Conservation (phyloP, 2,329 filamentous ascomycete species). For the Alternaria sp. region DNA sequence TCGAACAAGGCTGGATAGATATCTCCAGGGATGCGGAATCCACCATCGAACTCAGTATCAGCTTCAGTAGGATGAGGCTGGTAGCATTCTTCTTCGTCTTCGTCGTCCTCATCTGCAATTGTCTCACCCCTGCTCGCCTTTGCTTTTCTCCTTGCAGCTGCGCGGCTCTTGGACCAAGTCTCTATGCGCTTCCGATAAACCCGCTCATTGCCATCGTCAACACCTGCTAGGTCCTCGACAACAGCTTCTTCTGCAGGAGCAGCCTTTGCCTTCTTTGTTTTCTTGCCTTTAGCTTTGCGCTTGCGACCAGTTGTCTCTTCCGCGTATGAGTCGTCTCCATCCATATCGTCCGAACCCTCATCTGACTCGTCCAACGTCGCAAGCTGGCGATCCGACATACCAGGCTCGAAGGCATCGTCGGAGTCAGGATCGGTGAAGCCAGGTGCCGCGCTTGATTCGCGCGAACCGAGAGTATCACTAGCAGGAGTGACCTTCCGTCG, state of each 20-base stretch:
- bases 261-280: conserved; percentile 32
- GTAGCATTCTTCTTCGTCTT: conserved; percentile 75
- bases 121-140: conserved; percentile 45
- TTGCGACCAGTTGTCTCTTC: conserved; percentile 52
- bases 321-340: conserved; percentile 51
- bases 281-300: conserved; percentile 48
- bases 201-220: conserved; percentile 90
- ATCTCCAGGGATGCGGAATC: conserved; percentile 85
- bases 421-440: conserved; percentile 45
- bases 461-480: conserved; percentile 21
- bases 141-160: conserved; percentile 64
- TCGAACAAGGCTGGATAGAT: conserved; percentile 93
- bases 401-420: conserved; percentile 54
- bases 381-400: conserved; percentile 51
- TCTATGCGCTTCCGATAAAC: conserved; percentile 79
- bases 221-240: conserved; percentile 65
- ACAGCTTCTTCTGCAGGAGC: conserved; percentile 36
- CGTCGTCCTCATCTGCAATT: conserved; percentile 46
- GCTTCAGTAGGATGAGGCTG: conserved; percentile 84
- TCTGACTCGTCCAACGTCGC: conserved; percentile 52
- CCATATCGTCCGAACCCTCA: conserved; percentile 43
- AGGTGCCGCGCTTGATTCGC: conserved; percentile 27
- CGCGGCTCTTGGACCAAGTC: conserved; percentile 75
- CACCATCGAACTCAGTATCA: conserved; percentile 78
- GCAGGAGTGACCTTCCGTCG: conserved; percentile 42